Evolutionary conservation across 768 basidiomycete genomes (phyloP), one percentile per base, ranked within the genome.

Genomic region (Termitomyces sp.): DNA sequence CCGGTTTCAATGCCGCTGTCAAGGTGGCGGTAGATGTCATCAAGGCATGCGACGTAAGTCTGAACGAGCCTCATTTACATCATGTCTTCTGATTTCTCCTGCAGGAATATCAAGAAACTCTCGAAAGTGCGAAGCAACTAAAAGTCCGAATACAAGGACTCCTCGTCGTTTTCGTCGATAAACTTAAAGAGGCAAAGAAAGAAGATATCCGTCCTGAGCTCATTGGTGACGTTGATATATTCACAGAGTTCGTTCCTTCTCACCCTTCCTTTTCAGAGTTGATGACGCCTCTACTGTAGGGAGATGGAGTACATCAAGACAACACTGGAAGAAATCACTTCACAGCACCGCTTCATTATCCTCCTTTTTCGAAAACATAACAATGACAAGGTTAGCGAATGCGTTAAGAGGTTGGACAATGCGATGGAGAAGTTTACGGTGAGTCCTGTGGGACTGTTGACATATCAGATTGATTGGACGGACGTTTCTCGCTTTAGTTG

Each of bases 61-160:
- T 25, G n/a, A 5, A 29, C 10, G 7, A 1, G 32, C 27, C 10
- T 25, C n/a, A n/a, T 40, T 7, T 7, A 3, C n/a, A n/a, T 40
- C n/a, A 7, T 38, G 22, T 29, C 11, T 20, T 23, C 11, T 25
- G 25, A 2, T 20, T 9, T 15, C 3, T 36, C 10, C 18, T 29
- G 11, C 18, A 56, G 55, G 55, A 56, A 12, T 51, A 43, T n/a
- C 49, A 56, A 18, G 50, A 35, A 7, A 55, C 38, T 42, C 29
- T 56, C 3, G 55, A 50, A 36, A 41, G 27, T 2, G 55, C 55
- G 15, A 31, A 56, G 12, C 49, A 51, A 13, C 43, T 56, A 7
- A 56, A 51, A 20, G 3, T 45, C 5, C 49, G 55, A 7, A 56
- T 56, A n/a, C 42, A 44, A 51, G 43, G 16, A 9, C 35, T 56